A percentile compares a stretch with the other conserved stretches of the same genome.
Conservation (phyloP, 495 filamentous ascomycete species). For the Oidiodendron maius region DNA sequence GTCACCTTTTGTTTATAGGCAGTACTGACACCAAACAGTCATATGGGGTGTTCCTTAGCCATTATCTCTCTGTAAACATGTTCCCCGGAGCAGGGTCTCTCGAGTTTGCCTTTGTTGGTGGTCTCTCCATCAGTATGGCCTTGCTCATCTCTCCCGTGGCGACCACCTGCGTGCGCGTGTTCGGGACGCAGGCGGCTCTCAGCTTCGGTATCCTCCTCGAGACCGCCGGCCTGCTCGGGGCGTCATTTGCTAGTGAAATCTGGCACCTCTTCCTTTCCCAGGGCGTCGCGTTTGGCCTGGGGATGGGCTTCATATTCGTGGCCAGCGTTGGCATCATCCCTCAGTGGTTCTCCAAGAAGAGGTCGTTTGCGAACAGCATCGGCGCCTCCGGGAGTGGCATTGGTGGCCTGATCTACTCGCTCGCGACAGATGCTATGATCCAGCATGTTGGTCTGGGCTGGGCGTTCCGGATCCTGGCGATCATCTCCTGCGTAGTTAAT, state of each 20-base stretch:
- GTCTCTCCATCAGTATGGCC: slow-evolving; percentile 55
- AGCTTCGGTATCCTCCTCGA: slow-evolving; percentile 49
- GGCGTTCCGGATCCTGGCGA: slow-evolving; percentile 55
- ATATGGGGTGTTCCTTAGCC: slow-evolving; percentile 59
- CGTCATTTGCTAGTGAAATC: slow-evolving; percentile 50
- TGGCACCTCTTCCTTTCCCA: slow-evolving; percentile 68
- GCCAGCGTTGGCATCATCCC: slow-evolving; percentile 57
- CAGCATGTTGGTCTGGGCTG: slow-evolving; percentile 43
- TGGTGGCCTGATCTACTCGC: slow-evolving; percentile 53
- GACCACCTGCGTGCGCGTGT: slow-evolving; percentile 42
- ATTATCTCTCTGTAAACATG: slow-evolving; percentile 49
- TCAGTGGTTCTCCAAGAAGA: slow-evolving; percentile 63
- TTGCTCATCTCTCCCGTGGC: slow-evolving; percentile 53
- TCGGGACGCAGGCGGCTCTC: slow-evolving; percentile 46
- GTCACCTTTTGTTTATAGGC: no score
- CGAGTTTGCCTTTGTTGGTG: slow-evolving; percentile 63
- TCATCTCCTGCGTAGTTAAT: slow-evolving; percentile 45
- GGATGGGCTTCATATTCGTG: slow-evolving; percentile 69
- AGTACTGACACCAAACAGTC: slow-evolving; percentile 27
- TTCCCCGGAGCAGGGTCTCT: slow-evolving; percentile 53
- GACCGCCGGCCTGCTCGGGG: slow-evolving; percentile 45
- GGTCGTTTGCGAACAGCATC: slow-evolving; percentile 63
- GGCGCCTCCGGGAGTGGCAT: slow-evolving; percentile 59
- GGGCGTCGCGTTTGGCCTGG: slow-evolving; percentile 64
- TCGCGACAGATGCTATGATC: slow-evolving; percentile 48